Base-by-base conservation (phyloP, 1,284 basidiomycete genomes). In the Papiliotrema laurentii region DNA sequence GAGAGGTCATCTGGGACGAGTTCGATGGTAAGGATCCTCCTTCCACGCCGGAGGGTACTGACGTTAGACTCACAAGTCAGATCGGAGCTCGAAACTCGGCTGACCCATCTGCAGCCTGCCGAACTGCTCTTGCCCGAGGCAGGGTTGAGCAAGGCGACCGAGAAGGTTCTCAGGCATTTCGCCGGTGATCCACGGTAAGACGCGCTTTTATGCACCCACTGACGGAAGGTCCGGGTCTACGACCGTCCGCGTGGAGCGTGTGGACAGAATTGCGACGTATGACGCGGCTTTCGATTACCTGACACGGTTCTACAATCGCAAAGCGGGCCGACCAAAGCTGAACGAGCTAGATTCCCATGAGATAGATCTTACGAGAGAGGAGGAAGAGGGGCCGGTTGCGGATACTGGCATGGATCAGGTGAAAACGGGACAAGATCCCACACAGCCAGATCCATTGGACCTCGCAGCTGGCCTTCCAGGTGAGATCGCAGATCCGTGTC, bases 1-100 rank as follows among this genome's bases (percentile, higher is more conserved):
- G 93, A 1, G 87, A 93, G 57, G 84, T 97, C 2, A 77, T 91
- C 1, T 97, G 89, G 82, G 94, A 98, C 62, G 82, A 88, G 55
- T 96, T 92, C 64, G 79, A 86, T 45, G 89, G 88, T 85, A 55
- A 50, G 69, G 50, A 36, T 2, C 21, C 2, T 28, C n/a, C 39
- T 11, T 9, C 16, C 27, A n/a, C 13, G 10, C 16, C 50, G 16
- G 43, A 40, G 36, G 30, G 42, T 19, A 50, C 64, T 50, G 19
- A 45, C 18, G 40, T 27, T 60, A 86, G 89, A 93, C 68, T 82
- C 81, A 2, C 74, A 81, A 37, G 86, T 93, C 80, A 80, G 90
- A 27, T 84, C 83, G n/a, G 91, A 94, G 70, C 80, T 96, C 4
- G 91, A 92, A 77, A 72, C 70, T 81, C 77, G 91, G 41, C 77